Evolutionary conservation across 2,329 filamentous ascomycete species (phyloP).

Genomic region (Myriosclerotinia scirpicola): DNA sequence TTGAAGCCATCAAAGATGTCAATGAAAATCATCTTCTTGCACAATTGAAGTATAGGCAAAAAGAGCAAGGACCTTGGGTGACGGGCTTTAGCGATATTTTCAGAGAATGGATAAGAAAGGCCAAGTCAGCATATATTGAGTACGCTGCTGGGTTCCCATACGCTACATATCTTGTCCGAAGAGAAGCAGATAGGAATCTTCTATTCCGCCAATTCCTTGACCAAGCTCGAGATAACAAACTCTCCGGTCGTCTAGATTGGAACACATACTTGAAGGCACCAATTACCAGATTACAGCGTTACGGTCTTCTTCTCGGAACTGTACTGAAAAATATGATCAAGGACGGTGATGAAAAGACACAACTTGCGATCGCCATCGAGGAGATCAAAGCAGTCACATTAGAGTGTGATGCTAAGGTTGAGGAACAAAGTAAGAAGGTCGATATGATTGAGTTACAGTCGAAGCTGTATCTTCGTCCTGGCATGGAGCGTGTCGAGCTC

Average conservation of each 20-base stretch:
- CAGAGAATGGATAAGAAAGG: slow-evolving; percentile 96
- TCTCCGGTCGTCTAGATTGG: slow-evolving; percentile 84
- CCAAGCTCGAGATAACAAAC: slow-evolving; percentile 72
- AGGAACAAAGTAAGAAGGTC: slow-evolving; percentile 88
- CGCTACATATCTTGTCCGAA: slow-evolving; percentile 78
- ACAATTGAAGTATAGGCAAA: slow-evolving; percentile 93
- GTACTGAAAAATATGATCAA: slow-evolving; percentile 80
- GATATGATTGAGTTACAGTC: slow-evolving; percentile 79
- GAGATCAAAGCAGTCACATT: slow-evolving; percentile 87
- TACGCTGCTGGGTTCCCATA: slow-evolving; percentile 87
- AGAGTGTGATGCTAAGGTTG: slow-evolving; percentile 90
- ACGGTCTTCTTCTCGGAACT: slow-evolving; percentile 77
- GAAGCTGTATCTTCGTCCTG: slow-evolving; percentile 81
- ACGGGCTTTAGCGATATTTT: slow-evolving; percentile 95
- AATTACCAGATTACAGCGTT: slow-evolving; percentile 88
- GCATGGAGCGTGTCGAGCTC: slow-evolving; percentile 82
- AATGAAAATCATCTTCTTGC: slow-evolving; percentile 92
- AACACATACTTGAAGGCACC: slow-evolving; percentile 92
- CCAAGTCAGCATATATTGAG: slow-evolving; percentile 82
- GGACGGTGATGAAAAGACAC: slow-evolving; percentile 87
- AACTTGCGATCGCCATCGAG: slow-evolving; percentile 78
- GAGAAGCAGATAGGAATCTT: slow-evolving; percentile 80
- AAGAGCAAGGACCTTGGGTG: slow-evolving; percentile 95
- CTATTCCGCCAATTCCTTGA: slow-evolving; percentile 86
- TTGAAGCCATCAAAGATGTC: slow-evolving; percentile 82